phyloP scores from a whole-genome alignment of 768 basidiomycete species.

The Termitomyces sp. region DNA sequence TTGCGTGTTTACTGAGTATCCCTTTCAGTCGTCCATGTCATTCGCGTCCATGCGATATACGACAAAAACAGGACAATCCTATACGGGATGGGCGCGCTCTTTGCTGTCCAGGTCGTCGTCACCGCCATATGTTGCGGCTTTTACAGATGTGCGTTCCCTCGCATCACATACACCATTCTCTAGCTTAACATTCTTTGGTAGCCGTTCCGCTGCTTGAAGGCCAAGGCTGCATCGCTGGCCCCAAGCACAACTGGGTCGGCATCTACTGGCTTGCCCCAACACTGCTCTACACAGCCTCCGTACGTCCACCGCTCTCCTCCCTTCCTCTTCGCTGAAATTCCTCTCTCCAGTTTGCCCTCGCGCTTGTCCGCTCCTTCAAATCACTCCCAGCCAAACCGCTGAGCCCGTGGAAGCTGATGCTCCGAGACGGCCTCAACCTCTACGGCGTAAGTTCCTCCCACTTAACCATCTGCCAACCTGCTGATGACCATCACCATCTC shows the following conservation, averaged over 20 bases:
- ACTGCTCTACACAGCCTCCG: slow-evolving; percentile 63
- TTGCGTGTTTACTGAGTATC: background rate
- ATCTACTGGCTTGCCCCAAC: slow-evolving; percentile 84
- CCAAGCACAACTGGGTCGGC: slow-evolving; percentile 74
- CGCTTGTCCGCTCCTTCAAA: slow-evolving; percentile 50
- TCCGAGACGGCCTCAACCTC: slow-evolving; percentile 83
- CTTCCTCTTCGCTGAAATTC: background rate
- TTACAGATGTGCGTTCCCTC: slow-evolving; percentile 52
- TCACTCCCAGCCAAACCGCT: slow-evolving; percentile 56
- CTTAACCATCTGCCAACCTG: background rate
- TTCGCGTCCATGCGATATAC: slow-evolving; percentile 76
- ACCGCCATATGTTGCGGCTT: slow-evolving; percentile 76
- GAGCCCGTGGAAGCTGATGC: slow-evolving; percentile 79
- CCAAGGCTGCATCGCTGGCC: slow-evolving; percentile 86
- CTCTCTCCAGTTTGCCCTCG: slow-evolving; percentile 45
- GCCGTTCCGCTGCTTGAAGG: slow-evolving; percentile 66
- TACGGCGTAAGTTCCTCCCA: slow-evolving; percentile 51
- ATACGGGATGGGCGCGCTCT: slow-evolving; percentile 47
- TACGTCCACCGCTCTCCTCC: slow-evolving; percentile 27
- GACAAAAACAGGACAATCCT: slow-evolving; percentile 57
- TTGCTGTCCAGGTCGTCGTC: slow-evolving; percentile 62
- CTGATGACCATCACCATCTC: background rate
- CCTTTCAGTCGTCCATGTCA: slow-evolving; percentile 58
- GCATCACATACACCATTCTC: slow-evolving; percentile 2
- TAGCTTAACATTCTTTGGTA: slow-evolving; percentile 17